phyloP scores from a whole-genome alignment of 768 basidiomycete species.

The Lentinula sp. region DNA sequence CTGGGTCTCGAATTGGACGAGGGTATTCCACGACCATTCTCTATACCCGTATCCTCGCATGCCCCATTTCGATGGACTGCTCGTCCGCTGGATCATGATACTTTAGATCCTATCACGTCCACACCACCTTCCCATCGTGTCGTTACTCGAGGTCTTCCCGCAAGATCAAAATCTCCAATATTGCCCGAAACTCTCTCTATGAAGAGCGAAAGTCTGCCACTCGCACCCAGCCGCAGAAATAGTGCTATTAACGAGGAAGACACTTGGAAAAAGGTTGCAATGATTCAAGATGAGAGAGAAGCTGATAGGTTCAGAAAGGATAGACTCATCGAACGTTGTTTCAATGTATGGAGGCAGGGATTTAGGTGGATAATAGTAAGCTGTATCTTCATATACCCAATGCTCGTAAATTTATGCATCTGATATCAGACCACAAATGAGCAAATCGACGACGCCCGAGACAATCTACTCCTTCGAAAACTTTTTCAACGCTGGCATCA shows the following conservation, averaged over 20 bases:
- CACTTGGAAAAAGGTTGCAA: constrained; percentile 72
- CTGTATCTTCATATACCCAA: constrained; percentile 9
- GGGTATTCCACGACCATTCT: not conserved
- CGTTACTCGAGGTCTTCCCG: constrained; percentile 22
- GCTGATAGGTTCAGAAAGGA: constrained; percentile 67
- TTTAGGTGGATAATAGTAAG: constrained; percentile 71
- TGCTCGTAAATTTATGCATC: not conserved
- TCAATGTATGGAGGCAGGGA: constrained; percentile 70
- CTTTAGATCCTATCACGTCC: constrained; percentile 27
- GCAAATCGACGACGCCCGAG: constrained; percentile 66
- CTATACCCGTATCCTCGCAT: constrained; percentile 8
- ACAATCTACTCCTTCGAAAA: constrained; percentile 55
- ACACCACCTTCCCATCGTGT: constrained; percentile 47
- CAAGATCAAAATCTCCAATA: not conserved
- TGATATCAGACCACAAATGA: constrained; percentile 56
- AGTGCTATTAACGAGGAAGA: constrained; percentile 63
- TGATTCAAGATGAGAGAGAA: constrained; percentile 62
- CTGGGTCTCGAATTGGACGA: constrained; percentile 14
- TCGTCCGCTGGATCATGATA: constrained; percentile 28
- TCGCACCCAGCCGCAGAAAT: constrained; percentile 30
- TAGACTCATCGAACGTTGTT: constrained; percentile 61
- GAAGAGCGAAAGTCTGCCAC: not conserved
- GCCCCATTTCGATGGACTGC: not conserved
- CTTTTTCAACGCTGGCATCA: constrained; percentile 59
- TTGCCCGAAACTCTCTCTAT: not conserved